A percentile compares a stretch with the other conserved stretches of the same genome.
Evolutionary conservation across 805 yeast species (phyloP).

Genomic region (Diddensiella santjacobensis): DNA sequence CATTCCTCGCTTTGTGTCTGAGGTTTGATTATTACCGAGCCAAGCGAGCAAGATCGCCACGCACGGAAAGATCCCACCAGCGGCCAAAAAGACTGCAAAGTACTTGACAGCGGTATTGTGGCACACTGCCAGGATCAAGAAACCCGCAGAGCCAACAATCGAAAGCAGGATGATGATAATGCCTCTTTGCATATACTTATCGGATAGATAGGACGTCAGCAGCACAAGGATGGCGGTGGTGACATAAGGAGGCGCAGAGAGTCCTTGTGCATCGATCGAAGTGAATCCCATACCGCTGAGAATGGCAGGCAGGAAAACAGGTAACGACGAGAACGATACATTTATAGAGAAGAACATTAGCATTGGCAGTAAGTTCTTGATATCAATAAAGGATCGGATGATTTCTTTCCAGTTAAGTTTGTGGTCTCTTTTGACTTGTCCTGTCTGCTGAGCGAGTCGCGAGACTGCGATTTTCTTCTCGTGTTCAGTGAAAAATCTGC

Average conservation of each 20-base stretch:
- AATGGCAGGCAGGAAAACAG: conserved; percentile 47
- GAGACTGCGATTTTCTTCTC: conserved; percentile 31
- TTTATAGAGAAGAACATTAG: conserved; percentile 27
- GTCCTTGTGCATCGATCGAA: conserved; percentile 41
- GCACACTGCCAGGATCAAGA: conserved; percentile 26
- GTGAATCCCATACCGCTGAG: conserved; percentile 42
- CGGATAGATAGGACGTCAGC: conserved; percentile 45
- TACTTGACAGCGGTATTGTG: conserved; percentile 26
- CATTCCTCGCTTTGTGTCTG: conserved; percentile 29
- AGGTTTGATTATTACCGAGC: conserved; percentile 31
- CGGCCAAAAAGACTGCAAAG: conserved; percentile 29
- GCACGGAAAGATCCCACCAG: conserved; percentile 28
- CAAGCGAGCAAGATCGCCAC: conserved; percentile 27
- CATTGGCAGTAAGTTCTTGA: conserved; percentile 18
- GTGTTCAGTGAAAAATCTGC: conserved; percentile 45
- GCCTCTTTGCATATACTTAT: conserved; percentile 33
- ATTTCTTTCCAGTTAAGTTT: conserved; percentile 16
- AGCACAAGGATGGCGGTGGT: conserved; percentile 40
- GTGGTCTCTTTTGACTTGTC: conserved; percentile 9
- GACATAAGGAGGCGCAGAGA: conserved; percentile 46
- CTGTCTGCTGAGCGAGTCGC: conserved; percentile 18
- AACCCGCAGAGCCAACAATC: conserved; percentile 22
- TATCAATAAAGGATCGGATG: conserved; percentile 12
- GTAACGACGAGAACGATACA: conserved; percentile 37
- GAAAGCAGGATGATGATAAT: conserved; percentile 16